Conservation (phyloP, 1,284 basidiomycete genomes). For the Marasmius sp. region DNA sequence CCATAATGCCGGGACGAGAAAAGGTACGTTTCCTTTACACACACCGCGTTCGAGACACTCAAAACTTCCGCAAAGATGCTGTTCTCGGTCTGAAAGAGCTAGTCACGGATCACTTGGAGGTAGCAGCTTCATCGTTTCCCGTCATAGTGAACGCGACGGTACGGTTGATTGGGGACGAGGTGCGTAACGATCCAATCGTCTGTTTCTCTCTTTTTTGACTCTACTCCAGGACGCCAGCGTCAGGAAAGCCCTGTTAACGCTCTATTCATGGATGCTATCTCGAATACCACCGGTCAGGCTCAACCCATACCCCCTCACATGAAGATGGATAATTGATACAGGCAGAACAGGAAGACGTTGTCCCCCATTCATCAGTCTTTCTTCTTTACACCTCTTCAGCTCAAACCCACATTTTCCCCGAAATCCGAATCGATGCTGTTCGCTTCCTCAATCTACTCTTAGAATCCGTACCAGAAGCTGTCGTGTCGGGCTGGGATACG, state of each 20-base stretch:
- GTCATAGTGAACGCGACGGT: slow-evolving; percentile 68
- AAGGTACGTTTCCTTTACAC: slow-evolving; percentile 44
- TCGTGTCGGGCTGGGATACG: slow-evolving; percentile 70
- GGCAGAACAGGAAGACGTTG: slow-evolving; percentile 54
- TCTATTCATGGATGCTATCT: slow-evolving; percentile 74
- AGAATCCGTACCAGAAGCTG: slow-evolving; percentile 65
- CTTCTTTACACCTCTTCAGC: slow-evolving; percentile 89
- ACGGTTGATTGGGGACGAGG: slow-evolving; percentile 82
- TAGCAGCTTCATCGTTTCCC: slow-evolving; percentile 60
- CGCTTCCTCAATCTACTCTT: slow-evolving; percentile 81
- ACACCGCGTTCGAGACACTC: not conserved
- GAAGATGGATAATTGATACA: slow-evolving; percentile 9
- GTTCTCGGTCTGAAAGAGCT: slow-evolving; percentile 83
- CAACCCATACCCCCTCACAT: not conserved
- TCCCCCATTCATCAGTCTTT: slow-evolving; percentile 72
- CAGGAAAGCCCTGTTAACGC: slow-evolving; percentile 57
- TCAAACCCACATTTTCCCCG: slow-evolving; percentile 93
- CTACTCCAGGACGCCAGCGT: slow-evolving; percentile 58
- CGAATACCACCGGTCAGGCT: slow-evolving; percentile 56
- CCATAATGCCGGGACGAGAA: slow-evolving; percentile 74
- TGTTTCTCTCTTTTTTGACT: slow-evolving; percentile 8
- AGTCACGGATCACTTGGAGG: slow-evolving; percentile 60
- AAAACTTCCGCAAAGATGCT: slow-evolving; percentile 55
- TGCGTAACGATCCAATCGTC: slow-evolving; percentile 27
- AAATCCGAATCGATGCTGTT: slow-evolving; percentile 89